Percentiles rank a stretch among this genome's conserved stretches.
Conservation (phyloP, 495 filamentous ascomycete species). For the Jackrogersella minutella region DNA sequence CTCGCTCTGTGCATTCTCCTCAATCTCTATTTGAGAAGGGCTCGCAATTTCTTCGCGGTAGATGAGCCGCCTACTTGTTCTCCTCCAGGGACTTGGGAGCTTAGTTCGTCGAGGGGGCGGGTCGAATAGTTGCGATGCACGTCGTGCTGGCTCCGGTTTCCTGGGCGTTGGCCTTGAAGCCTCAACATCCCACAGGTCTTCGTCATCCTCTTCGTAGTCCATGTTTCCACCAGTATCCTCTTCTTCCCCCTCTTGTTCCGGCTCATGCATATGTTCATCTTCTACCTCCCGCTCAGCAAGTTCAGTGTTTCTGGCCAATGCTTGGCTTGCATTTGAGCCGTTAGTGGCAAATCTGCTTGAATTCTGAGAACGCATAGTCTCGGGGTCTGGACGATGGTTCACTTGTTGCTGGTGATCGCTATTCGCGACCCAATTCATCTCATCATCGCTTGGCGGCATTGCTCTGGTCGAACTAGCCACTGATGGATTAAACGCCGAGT, state of each 20-base stretch:
- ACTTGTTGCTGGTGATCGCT: constrained; percentile 9
- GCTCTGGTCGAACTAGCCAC: constrained; percentile 39
- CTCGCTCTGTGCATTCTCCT: constrained; percentile 43
- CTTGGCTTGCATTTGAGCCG: constrained; percentile 1
- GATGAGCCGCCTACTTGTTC: constrained; percentile 43
- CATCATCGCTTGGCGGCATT: constrained; percentile 27
- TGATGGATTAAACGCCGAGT: constrained; percentile 11
- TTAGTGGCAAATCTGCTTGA: constrained; percentile 14
- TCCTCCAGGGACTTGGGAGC: constrained; percentile 56
- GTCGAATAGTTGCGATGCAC: constrained; percentile 24
- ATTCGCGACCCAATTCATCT: constrained; percentile 46
- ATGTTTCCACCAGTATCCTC: constrained; percentile 1
- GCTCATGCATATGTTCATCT: no score
- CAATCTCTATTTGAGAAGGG: constrained; percentile 48
- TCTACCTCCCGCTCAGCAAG: constrained; percentile 15
- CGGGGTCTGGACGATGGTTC: constrained; percentile 11
- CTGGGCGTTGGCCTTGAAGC: constrained; percentile 51
- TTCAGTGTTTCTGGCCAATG: not conserved
- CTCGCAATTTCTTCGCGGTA: constrained; percentile 45
- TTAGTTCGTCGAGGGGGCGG: constrained; percentile 49
- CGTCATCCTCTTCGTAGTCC: constrained; percentile 47
- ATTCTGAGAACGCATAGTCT: constrained; percentile 10
- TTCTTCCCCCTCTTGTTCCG: constrained; percentile 15
- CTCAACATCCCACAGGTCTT: constrained; percentile 58
- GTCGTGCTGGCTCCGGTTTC: constrained; percentile 38